Conservation (phyloP, 2,329 filamentous ascomycete genomes). For the Aspergillus spinulosporus region DNA sequence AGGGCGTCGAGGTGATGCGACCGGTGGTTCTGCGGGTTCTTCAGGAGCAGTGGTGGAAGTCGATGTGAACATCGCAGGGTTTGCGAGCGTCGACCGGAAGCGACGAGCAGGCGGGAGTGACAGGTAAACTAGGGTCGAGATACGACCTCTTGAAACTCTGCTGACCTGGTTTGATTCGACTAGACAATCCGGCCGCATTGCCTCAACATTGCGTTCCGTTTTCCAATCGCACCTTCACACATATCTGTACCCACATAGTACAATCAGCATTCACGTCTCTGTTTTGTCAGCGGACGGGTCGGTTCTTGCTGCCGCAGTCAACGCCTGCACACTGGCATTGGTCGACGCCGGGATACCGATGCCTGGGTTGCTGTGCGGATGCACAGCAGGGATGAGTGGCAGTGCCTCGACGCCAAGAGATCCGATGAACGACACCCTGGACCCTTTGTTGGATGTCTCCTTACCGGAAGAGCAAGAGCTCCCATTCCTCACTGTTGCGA, state of each 20-base stretch:
- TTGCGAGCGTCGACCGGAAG: constrained; percentile 83
- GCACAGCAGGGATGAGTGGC: constrained; percentile 72
- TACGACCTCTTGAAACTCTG: not conserved
- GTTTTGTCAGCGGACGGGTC: constrained; percentile 89
- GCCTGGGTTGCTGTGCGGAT: constrained; percentile 85
- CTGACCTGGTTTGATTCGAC: constrained; percentile 7
- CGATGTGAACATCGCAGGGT: constrained; percentile 81
- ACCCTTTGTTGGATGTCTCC: constrained; percentile 48
- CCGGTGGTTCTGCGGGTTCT: constrained; percentile 45
- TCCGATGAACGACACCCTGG: constrained; percentile 43
- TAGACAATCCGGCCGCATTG: constrained; percentile 66
- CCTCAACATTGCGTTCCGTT: constrained; percentile 71
- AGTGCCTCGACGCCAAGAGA: constrained; percentile 44
- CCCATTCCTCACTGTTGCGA: constrained; percentile 83
- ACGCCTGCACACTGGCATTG: constrained; percentile 85
- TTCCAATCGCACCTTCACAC: constrained; percentile 78
- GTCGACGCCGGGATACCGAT: constrained; percentile 95
- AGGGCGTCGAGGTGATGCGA: constrained; percentile 53
- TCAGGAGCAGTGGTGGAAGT: constrained; percentile 71
- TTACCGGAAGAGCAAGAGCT: constrained; percentile 66
- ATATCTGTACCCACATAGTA: constrained; percentile 83
- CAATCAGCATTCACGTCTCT: constrained; percentile 79
- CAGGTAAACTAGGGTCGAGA: constrained; percentile 59
- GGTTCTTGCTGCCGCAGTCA: constrained; percentile 83
- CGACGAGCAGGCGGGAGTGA: constrained; percentile 68